Base-by-base conservation (phyloP, 2,329 filamentous ascomycete species). In the Ceratocystis cubensis region DNA sequence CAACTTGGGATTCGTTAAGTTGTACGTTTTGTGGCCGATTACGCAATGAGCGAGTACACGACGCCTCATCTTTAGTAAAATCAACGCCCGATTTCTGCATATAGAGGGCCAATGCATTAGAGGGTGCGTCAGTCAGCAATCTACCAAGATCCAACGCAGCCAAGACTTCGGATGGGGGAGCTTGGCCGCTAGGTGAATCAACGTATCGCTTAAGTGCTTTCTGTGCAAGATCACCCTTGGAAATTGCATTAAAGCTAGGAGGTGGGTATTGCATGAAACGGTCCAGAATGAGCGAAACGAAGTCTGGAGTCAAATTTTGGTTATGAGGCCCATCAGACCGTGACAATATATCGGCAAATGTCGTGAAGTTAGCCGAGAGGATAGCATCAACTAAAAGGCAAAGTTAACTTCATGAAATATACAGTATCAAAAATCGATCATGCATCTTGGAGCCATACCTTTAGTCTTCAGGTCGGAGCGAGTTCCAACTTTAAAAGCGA, bases 231-330 rank as follows among this genome's bases (percentile, higher is more conserved):
- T 91, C 88, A 69, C 86, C 80, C 72, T 88, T 85, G 67, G 84
- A 86, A 65, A 86, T 82, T 65, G 91, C 85, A 72, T 88, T 89
- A 78, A 95, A 95, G 74, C 88, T 91, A 30, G 88, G 89, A 37
- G 91, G 91, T 64, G 92, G 91, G 71, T 92, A 87, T 75, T 94
- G 87, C 65, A 96, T 86, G 71, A 95, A 88, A 71, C 90, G 88
- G 75, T 96, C 90, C 75, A 96, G 80, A 67, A 96, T 87, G 68
- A 87, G 79, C 62, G 89, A 88, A 68, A 96, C 81, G 73, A 94
- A 91, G 53, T 83, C 77, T 37, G 87, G 80, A 10, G 79, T 81
- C 65, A 92, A 75, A 69, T 89, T 86, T 70, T 86, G 82, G 71
- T 88, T 84, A 50, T 84, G 82, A 64, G 83, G 81, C 70, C 84